Evolutionary conservation across 2,329 filamentous ascomycete species (phyloP), one percentile per base, ranked within the genome.

Genomic region (Pseudogymnoascus destructans): DNA sequence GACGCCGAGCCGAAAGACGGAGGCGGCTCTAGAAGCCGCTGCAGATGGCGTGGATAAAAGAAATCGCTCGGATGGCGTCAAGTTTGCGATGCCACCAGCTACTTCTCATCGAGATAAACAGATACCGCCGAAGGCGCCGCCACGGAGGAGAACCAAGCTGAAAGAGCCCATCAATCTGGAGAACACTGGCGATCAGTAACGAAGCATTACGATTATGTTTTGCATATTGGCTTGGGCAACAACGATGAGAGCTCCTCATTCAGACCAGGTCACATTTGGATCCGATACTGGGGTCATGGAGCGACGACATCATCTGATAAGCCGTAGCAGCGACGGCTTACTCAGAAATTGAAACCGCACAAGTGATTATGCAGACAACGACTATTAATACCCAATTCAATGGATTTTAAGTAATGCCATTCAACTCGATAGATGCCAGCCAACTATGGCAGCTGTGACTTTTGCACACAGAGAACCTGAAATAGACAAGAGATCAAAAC

Each of bases 1-100:
- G 66, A 90, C 89, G 15, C 89, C 88, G 5, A 89, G 87, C 68
- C 78, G 85, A 52, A 81, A 74, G 61, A 68, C 70, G 10, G 65
- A 61, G 13, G 59, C 59, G 1, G 61, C 64, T 17, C 63, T 64
- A 19, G 68, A 67, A 35, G 66, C 67, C 38, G 66, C 63, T 9
- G 64, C 64, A 9, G 60, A 64, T 21, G 17, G 25, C 9, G 38
- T n/a, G 8, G 17, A 32, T 30, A 52, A 42, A 52, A 52, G 9
- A 52, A 30, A 52, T 6, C 46, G 46, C 10, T 17, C n/a, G 15
- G 46, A 52, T n/a, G 46, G 46, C 17, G 17, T 56, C 30, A 56
- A 19, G 32, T 35, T 56, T 56, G 30, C 19, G 7, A 23, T 17
- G 17, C 27, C 52, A 55, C 27, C 52, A 55, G 15, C 10, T 23